Conservation (phyloP, 2,329 filamentous ascomycete genomes). For the Whalleya microplaca region DNA sequence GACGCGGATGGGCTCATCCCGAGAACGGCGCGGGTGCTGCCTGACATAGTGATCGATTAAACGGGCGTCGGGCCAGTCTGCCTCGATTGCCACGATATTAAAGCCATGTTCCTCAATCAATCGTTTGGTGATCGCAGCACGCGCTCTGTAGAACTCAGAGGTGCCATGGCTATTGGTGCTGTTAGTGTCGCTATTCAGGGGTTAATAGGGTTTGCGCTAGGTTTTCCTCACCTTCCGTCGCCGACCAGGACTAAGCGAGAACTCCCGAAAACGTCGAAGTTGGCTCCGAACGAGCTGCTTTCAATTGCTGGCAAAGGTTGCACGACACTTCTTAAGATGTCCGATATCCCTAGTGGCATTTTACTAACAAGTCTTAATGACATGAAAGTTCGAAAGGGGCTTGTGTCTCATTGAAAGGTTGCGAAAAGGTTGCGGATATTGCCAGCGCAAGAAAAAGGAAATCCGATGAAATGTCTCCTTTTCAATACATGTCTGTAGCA, state of each 20-base stretch:
- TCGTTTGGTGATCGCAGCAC: slow-evolving; percentile 54
- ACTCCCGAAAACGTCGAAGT: slow-evolving; percentile 45
- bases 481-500: neutral
- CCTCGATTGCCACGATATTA: slow-evolving; percentile 54
- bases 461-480: neutral
- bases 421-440: neutral
- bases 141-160: slow-evolving; percentile 57
- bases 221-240: slow-evolving; percentile 41
- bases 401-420: neutral
- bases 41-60: slow-evolving; percentile 55
- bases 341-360: slow-evolving; percentile 11
- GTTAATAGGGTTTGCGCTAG: neutral
- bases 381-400: neutral
- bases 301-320: slow-evolving; percentile 28
- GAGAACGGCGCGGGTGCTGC: slow-evolving; percentile 39
- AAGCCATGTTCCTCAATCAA: slow-evolving; percentile 54
- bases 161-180: slow-evolving; percentile 48
- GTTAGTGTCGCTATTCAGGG: slow-evolving; percentile 1
- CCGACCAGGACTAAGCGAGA: slow-evolving; percentile 48
- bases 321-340: slow-evolving; percentile 22
- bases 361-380: slow-evolving; percentile 10
- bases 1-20: slow-evolving; percentile 39
- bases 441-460: neutral
- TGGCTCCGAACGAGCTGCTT: slow-evolving; percentile 39
- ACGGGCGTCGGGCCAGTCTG: slow-evolving; percentile 58